Evolutionary conservation across 495 filamentous ascomycete genomes (phyloP), one percentile per base, ranked within the genome.

Genomic region (Hyphodiscus hymeniophilus): DNA sequence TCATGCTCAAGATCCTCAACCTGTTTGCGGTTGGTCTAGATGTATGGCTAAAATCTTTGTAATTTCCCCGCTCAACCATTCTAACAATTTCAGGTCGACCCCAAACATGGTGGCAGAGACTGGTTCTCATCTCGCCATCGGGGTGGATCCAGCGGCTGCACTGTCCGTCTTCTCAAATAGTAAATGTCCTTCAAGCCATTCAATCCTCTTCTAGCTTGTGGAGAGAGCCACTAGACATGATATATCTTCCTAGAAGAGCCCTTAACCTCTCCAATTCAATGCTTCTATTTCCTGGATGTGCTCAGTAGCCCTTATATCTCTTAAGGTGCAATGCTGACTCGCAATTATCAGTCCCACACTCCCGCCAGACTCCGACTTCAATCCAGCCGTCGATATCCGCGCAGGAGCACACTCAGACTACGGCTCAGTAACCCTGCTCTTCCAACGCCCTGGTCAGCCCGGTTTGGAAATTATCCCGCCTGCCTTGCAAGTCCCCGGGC

Each of bases 371-470:
- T 36, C 50, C 16, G 60, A 63, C 7, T 77, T 76, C 58, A 62
- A 68, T 5, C 74, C 77, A 30, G 63, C 65, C 36, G 61, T 70
- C 23, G 62, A 72, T 47, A 61, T 96, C 65, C 68, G 91, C 2
- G 88, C 89, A 0, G 91, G 89, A 0, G 85, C 81, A 26, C 91
- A 96, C 59, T 86, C 81, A 15, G 91, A 96, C 57, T 95, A 95
- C 57, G 91, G 89, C 2, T 85, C 79, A 0, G 76, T 95, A 52
- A 95, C 91, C 1, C 66, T 95, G 26, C 73, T 97, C 15, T 96
- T 97, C 66, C 88, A 91, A 56, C 77, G 85, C 1, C 77, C 79
- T 7, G 82, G 82, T 1, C 86, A 95, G 50, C 82, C 86, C 0
- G 92, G 92, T 0, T 73, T 98, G 4, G 91, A 98, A 63, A 87